Base-by-base conservation (phyloP, 768 basidiomycete genomes). In the Leccinum ochraceum region DNA sequence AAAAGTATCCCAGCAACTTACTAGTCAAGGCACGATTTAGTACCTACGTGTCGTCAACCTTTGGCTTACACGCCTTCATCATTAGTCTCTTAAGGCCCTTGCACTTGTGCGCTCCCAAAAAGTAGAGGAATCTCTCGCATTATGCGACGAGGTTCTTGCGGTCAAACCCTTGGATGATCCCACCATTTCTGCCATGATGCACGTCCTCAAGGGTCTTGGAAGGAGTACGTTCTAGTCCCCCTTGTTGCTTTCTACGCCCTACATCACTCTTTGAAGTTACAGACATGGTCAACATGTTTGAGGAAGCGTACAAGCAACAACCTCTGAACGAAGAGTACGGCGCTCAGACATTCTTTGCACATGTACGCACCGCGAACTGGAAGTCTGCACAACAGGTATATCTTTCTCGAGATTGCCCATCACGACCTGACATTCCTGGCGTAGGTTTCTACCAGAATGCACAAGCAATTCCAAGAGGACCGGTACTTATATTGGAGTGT, bases 71-170 rank as follows among this genome's bases (percentile, higher is more conserved):
- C 59, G 53, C 54, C 54, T 57, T 65, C 68, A 36, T 60, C 53
- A 52, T 49, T 68, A 94, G 92, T 83, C 93, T 60, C 76, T 94
- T 62, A 94, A 94, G 78, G 87, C 90, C 48, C 84, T 94, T 58
- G 92, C 92, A 5, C 82, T 94, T 4, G 86, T 92, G 54, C 88
- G 92, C 58, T 86, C 85, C 10, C 89, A 92, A 76, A 94, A 94
- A 74, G 85, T 92, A 28, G 93, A 94, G 66, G 92, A 94, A 66
- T 86, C 91, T 3, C 80, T 92, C 34, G 76, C 82, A 9, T 72
- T 94, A 9, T 92, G 89, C 67, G 92, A 94, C 65, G 90, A 94
- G 71, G 85, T 94, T 32, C 80, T 94, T 28, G 85, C 85, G 6
- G 71, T 79, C 51, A 91, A 89, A 69, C 86, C 89, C 1, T 85